Evolutionary conservation across 2,329 filamentous ascomycete species (phyloP), one percentile per base, ranked within the genome.

Genomic region (Fusarium penzigii): DNA sequence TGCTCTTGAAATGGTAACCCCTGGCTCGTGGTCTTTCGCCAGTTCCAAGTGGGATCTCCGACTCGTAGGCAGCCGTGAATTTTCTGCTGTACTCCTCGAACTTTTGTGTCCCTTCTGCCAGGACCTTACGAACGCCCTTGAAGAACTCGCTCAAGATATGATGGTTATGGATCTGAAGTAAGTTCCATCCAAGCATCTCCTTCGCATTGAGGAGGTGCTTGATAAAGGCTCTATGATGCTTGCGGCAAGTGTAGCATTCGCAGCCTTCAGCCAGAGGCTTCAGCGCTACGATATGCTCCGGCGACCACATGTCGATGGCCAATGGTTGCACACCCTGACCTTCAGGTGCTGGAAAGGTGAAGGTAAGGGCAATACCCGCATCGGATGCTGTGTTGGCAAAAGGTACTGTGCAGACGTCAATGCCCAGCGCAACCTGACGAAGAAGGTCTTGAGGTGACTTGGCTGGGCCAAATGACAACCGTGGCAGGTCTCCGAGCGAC

Each of bases 111-210:
- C 87, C 81, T 3, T 75, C 62, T 3, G 57, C 69, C 14, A 97
- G 86, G 49, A 84, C 85, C 2, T 72, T 67, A 17, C 93, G 84
- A 7, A 96, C 77, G 0, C 78, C 81, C 0, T 75, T 70, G 70
- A 97, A 96, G 75, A 97, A 96, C 0, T 74, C 65, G 42, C 83
- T 80, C 48, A 96, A 72, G 8, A 88, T 74, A 55, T 86, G 80
- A 68, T 95, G 86, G 69, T 99, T 99, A 74, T 99, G 94, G 4
- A 96, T 81, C 70, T 97, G 93, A 8, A 99, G 78, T 8, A 99
- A 79, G 0, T 88, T 89, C 94, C 94, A 99, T 20, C 88, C 93
- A 5, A 97, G 84, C 94, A 99, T 97, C 72, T 99, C 94, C 67
- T 92, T 95, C 1, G 94, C 92, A 43, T 84, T 80, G 6, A 99